Evolutionary conservation across 2,329 filamentous ascomycete species (phyloP).

Genomic region (Trichoderma sp.): DNA sequence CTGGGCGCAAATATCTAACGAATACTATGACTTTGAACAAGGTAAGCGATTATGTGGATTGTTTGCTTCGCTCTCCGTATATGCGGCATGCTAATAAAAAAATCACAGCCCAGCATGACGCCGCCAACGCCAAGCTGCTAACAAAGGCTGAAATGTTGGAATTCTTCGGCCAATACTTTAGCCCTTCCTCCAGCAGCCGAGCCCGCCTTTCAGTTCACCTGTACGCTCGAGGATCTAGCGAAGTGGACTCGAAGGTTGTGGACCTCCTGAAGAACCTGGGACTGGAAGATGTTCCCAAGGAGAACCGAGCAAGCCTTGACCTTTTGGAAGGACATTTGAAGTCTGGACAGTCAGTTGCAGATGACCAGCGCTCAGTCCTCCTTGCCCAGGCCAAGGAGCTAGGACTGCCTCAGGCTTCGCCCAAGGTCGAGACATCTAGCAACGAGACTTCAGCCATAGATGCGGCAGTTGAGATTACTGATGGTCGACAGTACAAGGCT

Average conservation of each 20-base stretch:
- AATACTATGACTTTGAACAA: slow-evolving; percentile 88
- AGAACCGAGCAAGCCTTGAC: slow-evolving; percentile 54
- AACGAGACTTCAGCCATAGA: slow-evolving; percentile 49
- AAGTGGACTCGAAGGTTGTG: slow-evolving; percentile 52
- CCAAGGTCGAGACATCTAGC: slow-evolving; percentile 40
- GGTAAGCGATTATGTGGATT: slow-evolving; percentile 55
- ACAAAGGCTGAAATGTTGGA: slow-evolving; percentile 78
- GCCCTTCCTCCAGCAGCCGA: slow-evolving; percentile 70
- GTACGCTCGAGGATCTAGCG: slow-evolving; percentile 66
- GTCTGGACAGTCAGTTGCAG: slow-evolving; percentile 51
- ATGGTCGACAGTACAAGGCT: slow-evolving; percentile 81
- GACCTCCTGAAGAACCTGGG: slow-evolving; percentile 46
- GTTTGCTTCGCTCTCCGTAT: not conserved
- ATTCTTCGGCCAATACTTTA: slow-evolving; percentile 78
- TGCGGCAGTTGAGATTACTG: slow-evolving; percentile 65
- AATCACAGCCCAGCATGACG: slow-evolving; percentile 70
- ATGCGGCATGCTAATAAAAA: not conserved
- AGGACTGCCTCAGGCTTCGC: slow-evolving; percentile 43
- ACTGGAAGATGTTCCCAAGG: slow-evolving; percentile 43
- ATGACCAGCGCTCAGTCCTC: slow-evolving; percentile 55
- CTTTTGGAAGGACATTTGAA: slow-evolving; percentile 56
- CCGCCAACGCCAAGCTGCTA: slow-evolving; percentile 70
- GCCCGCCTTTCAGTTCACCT: slow-evolving; percentile 88
- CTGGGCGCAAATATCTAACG: slow-evolving; percentile 82
- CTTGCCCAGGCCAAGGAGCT: slow-evolving; percentile 52